Conservation (phyloP, 176 grass and related monocot genomes). For the Musa acuminata region DNA sequence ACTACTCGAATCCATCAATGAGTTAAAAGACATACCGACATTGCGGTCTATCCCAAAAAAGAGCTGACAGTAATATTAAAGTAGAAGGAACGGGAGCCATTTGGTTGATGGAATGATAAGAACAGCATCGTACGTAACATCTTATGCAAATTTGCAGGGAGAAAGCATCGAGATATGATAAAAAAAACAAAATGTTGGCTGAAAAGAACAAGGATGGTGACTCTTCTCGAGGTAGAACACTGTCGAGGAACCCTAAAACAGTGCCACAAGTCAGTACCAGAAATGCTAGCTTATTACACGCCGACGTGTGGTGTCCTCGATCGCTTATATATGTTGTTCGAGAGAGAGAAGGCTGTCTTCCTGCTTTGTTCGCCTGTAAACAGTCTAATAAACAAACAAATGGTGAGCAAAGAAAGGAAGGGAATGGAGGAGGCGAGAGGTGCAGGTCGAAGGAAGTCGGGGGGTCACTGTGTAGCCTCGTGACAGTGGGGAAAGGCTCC, state of each 20-base stretch:
- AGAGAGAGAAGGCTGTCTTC: background rate
- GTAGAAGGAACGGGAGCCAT: no score
- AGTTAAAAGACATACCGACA: no score
- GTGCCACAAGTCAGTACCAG: background rate
- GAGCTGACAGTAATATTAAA: no score
- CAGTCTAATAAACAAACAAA: background rate
- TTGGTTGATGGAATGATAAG: background rate
- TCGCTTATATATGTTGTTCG: background rate
- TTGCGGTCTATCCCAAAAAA: no score
- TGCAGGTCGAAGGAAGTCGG: background rate
- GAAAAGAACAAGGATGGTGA: background rate
- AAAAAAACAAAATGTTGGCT: background rate
- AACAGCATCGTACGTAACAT: background rate
- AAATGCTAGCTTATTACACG: slow-evolving; percentile 15
- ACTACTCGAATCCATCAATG: no score
- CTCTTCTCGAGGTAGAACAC: background rate
- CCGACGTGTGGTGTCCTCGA: slow-evolving; percentile 9
- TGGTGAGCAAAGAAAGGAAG: background rate
- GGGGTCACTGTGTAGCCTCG: background rate
- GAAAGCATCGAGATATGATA: background rate
- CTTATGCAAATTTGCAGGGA: background rate
- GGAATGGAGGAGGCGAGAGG: background rate
- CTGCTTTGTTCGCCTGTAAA: background rate
- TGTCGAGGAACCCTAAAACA: background rate
- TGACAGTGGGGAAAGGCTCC: background rate